A percentile compares a stretch with the other conserved stretches of the same genome.
Evolutionary conservation across 2,329 filamentous ascomycete genomes (phyloP).

Genomic region (Sporothrix globosa): DNA sequence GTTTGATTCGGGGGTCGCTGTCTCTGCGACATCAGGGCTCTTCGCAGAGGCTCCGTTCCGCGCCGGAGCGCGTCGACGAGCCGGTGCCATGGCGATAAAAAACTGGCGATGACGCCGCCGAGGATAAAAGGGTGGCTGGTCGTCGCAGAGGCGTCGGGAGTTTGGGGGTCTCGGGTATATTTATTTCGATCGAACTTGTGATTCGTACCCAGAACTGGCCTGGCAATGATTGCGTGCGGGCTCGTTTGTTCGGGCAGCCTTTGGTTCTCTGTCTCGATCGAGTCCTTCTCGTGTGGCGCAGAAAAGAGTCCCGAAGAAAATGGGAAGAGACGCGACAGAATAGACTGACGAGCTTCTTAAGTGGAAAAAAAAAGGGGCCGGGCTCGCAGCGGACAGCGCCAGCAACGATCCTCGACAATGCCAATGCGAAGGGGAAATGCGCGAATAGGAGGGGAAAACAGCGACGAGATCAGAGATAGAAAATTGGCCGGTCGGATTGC

Average conservation of each 20-base stretch:
- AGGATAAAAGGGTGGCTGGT: conserved; percentile 14
- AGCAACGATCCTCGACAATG: conserved; percentile 17
- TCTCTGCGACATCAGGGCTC: conserved; percentile 21
- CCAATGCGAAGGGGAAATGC: background rate
- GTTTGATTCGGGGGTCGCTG: conserved; percentile 11
- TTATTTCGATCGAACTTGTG: background rate
- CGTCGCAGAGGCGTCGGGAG: conserved; percentile 16
- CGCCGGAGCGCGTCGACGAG: conserved; percentile 36
- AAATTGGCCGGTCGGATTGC: conserved; percentile 17
- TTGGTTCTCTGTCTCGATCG: conserved; percentile 3
- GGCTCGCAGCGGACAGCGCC: conserved; percentile 18
- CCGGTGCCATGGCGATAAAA: conserved; percentile 32
- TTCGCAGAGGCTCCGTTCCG: conserved; percentile 33
- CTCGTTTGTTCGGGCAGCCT: conserved; percentile 1
- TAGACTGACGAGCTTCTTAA: conserved; percentile 10
- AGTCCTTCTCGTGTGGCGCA: conserved; percentile 14
- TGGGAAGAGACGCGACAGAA: conserved; percentile 12
- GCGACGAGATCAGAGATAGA: conserved; percentile 5
- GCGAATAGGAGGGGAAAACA: background rate
- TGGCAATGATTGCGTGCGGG: conserved; percentile 8
- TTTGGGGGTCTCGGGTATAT: background rate
- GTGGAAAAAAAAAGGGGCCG: conserved; percentile 22
- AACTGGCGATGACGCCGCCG: conserved; percentile 3
- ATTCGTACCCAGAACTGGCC: background rate
- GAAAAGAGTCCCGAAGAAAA: background rate